Conservation (phyloP, 768 basidiomycete genomes). For the Suillus spraguei region DNA sequence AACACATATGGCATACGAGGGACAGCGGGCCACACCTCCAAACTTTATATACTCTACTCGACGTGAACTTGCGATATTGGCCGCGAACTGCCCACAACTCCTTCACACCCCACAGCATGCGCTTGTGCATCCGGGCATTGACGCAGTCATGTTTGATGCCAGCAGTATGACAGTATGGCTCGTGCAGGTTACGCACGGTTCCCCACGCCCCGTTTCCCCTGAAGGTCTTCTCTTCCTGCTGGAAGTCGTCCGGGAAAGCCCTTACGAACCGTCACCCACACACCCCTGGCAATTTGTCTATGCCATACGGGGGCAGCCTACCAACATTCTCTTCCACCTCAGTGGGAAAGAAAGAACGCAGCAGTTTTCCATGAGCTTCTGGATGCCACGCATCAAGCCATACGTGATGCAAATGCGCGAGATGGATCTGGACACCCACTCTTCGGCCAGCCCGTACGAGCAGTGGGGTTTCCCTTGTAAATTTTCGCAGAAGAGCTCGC, state of each 20-base stretch:
- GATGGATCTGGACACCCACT: neutral
- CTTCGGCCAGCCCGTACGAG: neutral
- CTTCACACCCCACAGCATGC: neutral
- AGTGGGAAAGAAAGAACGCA: neutral
- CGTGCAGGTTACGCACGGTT: neutral
- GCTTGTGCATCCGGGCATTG: neutral
- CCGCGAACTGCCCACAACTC: neutral
- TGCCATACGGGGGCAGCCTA: neutral
- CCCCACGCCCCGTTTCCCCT: neutral
- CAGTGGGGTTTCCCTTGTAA: constrained; percentile 1
- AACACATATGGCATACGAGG: neutral
- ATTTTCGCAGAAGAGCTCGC: neutral
- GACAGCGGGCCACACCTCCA: neutral
- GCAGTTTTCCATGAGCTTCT: neutral
- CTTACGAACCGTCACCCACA: neutral
- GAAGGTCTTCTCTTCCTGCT: neutral
- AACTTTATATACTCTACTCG: neutral
- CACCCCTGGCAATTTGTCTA: neutral
- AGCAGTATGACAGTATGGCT: neutral
- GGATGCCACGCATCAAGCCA: neutral
- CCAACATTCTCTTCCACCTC: neutral
- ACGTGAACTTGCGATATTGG: neutral
- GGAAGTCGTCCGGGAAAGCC: neutral
- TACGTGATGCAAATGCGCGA: neutral
- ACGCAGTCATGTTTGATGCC: neutral